Evolutionary conservation across 345 rosid genomes (phyloP), one percentile per base, ranked within the genome.

Genomic region (Mangifera indica): DNA sequence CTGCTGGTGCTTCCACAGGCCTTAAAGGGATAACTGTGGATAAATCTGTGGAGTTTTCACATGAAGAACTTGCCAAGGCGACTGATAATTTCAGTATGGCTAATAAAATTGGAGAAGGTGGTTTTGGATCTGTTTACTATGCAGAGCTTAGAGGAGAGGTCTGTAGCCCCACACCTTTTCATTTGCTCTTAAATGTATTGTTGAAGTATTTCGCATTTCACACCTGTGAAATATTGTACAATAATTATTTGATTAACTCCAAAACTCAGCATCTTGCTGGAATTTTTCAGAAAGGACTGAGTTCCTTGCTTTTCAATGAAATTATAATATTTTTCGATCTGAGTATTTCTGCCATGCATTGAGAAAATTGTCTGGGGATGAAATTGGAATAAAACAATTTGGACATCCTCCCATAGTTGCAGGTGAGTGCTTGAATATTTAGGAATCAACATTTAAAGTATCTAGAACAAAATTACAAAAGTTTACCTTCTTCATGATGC

Each of bases 141-240:
- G 99, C 99, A 54, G 92, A 86, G 75, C 84, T 95, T 13, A 85
- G 98, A 87, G 99, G 97, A 79, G 96, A 95, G 92, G 98, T 92
- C 67, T 45, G 91, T 71, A 74, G 24, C 1, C 20, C 8, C 46
- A 25, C 45, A 7, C 11, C 32, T 53, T 29, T 44, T 71, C 40
- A 60, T 55, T 42, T 76, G 14, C 40, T 44, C 21, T 46, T 74
- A 37, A 37, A 54, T 37, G 17, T 40, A 64, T 44, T 42, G 42
- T 60, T 60, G 72, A 62, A 61, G 64, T 14, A 18, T 22, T 29
- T 61, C 13, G 53, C 1, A 46, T 71, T 29, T 69, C 15, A 13
- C 69, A 70, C 54, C 20, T 72, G 45, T 46, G 34, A 42, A 34
- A 13, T 18, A 54, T 18, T 56, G 15, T 55, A n/a, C 8, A 37